These are phyloP conservation scores for Polytrichum formosum DNA, from an alignment of 225 moss, liverwort and hornwort genomes.

Conservation along the genomic window DNA sequence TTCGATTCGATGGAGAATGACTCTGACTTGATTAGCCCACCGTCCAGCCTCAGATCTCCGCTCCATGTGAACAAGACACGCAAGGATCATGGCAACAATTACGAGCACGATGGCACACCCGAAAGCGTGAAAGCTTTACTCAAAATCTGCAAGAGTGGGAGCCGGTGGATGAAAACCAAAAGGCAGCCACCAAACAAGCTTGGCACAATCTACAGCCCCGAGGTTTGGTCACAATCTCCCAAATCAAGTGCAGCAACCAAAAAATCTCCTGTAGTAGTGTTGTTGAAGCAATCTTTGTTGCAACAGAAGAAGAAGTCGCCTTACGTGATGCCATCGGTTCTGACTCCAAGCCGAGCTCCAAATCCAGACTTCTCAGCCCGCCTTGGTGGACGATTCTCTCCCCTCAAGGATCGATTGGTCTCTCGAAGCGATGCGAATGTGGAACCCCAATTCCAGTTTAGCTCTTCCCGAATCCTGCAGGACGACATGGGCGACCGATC, in stretches of 20 bases:
- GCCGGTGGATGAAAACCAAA: slow-evolving; percentile 56
- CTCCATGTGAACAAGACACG: slow-evolving; percentile 14
- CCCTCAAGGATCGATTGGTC: slow-evolving; percentile 19
- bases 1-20: slow-evolving; percentile 38
- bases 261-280: too few species aligned
- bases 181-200: slow-evolving; percentile 12
- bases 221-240: slow-evolving; percentile 34
- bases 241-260: too few species aligned
- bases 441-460: slow-evolving; percentile 5
- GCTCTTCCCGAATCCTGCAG: slow-evolving; percentile 25
- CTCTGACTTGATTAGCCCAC: slow-evolving; percentile 10
- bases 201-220: slow-evolving; percentile 32
- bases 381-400: slow-evolving; percentile 46
- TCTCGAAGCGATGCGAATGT: background rate
- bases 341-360: slow-evolving; percentile 23
- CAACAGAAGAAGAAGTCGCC: too few species aligned
- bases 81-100: slow-evolving; percentile 11
- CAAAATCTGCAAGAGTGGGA: slow-evolving; percentile 44
- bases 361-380: slow-evolving; percentile 48
- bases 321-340: too few species aligned
- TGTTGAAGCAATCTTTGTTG: too few species aligned
- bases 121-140: slow-evolving; percentile 37
- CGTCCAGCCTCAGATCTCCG: slow-evolving; percentile 9
- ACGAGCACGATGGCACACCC: background rate
- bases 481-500: slow-evolving; percentile 11